A percentile compares a stretch with the other conserved stretches of the same genome.
Conservation (phyloP, 169 alveolate genomes). For the Cryptosporidium baileyi region DNA sequence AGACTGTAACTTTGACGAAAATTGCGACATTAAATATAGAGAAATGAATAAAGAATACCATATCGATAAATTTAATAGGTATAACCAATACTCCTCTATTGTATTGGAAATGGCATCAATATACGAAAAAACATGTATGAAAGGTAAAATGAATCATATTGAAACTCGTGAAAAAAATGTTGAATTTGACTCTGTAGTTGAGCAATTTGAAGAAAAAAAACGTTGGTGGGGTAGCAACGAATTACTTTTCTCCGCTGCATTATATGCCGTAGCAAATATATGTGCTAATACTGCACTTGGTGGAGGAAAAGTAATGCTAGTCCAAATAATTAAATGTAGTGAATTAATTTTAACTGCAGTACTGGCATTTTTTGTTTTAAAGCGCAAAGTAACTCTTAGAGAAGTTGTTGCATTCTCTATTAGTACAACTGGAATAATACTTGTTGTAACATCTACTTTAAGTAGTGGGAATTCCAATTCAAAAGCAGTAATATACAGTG, state of each 20-base stretch:
- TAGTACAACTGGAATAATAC: conserved; percentile 54
- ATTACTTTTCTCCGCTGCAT: conserved; percentile 26
- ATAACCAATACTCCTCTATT: background rate
- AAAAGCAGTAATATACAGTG: conserved; percentile 42
- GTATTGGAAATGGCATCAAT: background rate
- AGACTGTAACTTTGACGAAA: no score
- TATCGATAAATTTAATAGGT: background rate
- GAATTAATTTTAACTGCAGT: conserved; percentile 69
- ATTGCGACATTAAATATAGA: background rate
- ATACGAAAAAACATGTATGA: background rate
- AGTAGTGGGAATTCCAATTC: background rate
- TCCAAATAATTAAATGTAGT: conserved; percentile 71
- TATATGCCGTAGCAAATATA: conserved; percentile 69
- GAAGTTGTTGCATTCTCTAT: conserved; percentile 51
- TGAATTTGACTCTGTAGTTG: background rate
- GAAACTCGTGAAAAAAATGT: background rate
- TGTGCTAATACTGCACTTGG: conserved; percentile 73
- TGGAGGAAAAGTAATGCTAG: conserved; percentile 71
- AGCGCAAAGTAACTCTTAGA: conserved; percentile 24
- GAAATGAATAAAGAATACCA: conserved; percentile 15
- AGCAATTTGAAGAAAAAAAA: background rate
- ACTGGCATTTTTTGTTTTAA: conserved; percentile 26
- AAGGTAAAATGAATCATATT: background rate
- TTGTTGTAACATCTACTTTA: conserved; percentile 62
- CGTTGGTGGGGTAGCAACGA: conserved; percentile 68